Conservation (phyloP, 2,329 filamentous ascomycete genomes). For the Trichoderma sp. region DNA sequence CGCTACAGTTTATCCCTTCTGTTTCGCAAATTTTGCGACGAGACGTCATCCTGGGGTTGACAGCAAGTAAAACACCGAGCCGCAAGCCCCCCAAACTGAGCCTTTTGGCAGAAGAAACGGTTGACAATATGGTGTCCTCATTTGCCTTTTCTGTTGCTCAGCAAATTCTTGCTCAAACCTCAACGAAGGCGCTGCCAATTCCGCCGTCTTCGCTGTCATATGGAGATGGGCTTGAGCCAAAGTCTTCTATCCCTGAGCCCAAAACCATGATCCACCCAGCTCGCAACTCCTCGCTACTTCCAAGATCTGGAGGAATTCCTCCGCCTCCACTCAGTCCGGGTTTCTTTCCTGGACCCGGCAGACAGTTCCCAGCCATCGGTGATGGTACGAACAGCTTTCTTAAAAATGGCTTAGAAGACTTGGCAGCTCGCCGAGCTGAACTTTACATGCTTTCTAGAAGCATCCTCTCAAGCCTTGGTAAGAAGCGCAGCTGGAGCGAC, state of each 20-base stretch:
- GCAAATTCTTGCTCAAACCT: slow-evolving; percentile 73
- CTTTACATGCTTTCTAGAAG: slow-evolving; percentile 77
- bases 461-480: slow-evolving; percentile 72
- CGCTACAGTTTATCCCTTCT: slow-evolving; percentile 79
- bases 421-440: slow-evolving; percentile 80
- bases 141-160: slow-evolving; percentile 76
- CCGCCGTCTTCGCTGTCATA: slow-evolving; percentile 55
- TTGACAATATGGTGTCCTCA: slow-evolving; percentile 73
- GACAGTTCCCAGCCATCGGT: slow-evolving; percentile 38
- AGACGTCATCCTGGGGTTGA: slow-evolving; percentile 68
- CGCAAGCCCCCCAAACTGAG: slow-evolving; percentile 28
- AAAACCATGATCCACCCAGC: slow-evolving; percentile 71
- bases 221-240: slow-evolving; percentile 54
- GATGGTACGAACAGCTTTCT: slow-evolving; percentile 49
- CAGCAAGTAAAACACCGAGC: slow-evolving; percentile 39
- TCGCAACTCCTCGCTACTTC: slow-evolving; percentile 59
- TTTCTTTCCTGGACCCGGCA: slow-evolving; percentile 50
- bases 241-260: slow-evolving; percentile 62
- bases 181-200: slow-evolving; percentile 65
- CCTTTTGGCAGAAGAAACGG: slow-evolving; percentile 48
- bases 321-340: slow-evolving; percentile 49
- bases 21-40: slow-evolving; percentile 76
- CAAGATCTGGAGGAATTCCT: slow-evolving; percentile 29
- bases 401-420: slow-evolving; percentile 70
- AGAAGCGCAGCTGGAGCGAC: slow-evolving; percentile 69